phyloP scores from a whole-genome alignment of 2,329 filamentous ascomycete species.

The Cordyceps militaris region DNA sequence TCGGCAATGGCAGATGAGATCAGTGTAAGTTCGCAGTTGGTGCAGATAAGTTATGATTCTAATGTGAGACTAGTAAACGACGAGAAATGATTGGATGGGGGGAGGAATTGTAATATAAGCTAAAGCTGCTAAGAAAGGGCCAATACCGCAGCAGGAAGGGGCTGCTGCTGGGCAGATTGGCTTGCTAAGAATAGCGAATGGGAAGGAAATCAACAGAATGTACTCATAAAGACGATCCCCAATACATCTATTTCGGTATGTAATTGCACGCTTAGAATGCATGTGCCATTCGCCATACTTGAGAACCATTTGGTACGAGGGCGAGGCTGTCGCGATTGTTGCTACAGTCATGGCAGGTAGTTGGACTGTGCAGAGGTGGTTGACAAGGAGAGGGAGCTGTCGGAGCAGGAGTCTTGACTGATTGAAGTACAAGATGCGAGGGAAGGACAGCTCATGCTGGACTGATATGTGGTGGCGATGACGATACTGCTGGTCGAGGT shows the following conservation, averaged over 20 bases:
- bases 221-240: background rate
- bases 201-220: background rate
- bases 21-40: conserved; percentile 28
- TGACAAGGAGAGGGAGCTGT: background rate
- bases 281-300: background rate
- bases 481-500: background rate
- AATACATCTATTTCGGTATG: too few relatives aligned
- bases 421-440: background rate
- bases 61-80: background rate
- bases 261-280: too few relatives aligned
- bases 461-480: background rate
- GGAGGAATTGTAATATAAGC: conserved; percentile 8
- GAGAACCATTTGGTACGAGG: background rate
- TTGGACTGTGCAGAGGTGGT: background rate
- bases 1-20: conserved; percentile 63
- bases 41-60: background rate
- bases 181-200: background rate
- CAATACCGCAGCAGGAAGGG: background rate
- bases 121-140: conserved; percentile 2
- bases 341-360: background rate
- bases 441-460: background rate
- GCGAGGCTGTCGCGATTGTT: background rate
- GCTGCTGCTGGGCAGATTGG: conserved; percentile 7
- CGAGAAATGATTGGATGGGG: background rate
- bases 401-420: background rate